These are phyloP conservation scores for Veloporphyrellus conicus DNA, from an alignment of 1,284 basidiomycete genomes.

Conservation along the genomic window DNA sequence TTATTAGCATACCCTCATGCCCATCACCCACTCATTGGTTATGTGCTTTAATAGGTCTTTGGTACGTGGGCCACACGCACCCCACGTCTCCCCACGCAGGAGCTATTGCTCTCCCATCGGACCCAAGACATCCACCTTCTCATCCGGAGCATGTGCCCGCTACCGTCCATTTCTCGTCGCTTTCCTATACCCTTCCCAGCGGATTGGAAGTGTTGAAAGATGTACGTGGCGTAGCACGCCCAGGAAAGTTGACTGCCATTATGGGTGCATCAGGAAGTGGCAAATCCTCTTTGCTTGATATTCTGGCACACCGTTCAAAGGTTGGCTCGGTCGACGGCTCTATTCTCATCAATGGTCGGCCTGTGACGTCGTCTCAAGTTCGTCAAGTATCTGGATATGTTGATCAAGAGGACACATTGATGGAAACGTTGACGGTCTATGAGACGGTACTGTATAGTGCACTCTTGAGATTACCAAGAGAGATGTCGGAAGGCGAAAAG, in stretches of 20 bases:
- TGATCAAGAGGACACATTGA: slow-evolving; percentile 96
- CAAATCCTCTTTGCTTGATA: slow-evolving; percentile 94
- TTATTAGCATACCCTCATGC: neutral
- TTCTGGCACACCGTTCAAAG: slow-evolving; percentile 88
- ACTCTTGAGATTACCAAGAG: slow-evolving; percentile 81
- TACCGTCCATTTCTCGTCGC: slow-evolving; percentile 80
- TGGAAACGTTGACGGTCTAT: slow-evolving; percentile 95
- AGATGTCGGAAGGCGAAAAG: slow-evolving; percentile 94
- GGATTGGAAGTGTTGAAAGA: slow-evolving; percentile 70
- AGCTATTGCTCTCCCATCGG: slow-evolving; percentile 55
- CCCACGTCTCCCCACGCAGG: slow-evolving; percentile 51
- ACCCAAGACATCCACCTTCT: slow-evolving; percentile 30
- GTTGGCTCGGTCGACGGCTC: slow-evolving; percentile 72
- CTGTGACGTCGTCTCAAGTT: slow-evolving; percentile 73
- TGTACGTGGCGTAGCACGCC: slow-evolving; percentile 78
- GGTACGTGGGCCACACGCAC: slow-evolving; percentile 80
- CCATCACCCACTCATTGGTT: neutral
- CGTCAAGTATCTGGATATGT: slow-evolving; percentile 89
- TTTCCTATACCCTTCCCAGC: slow-evolving; percentile 72
- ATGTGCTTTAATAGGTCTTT: slow-evolving; percentile 57
- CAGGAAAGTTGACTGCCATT: slow-evolving; percentile 89
- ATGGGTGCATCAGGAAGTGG: slow-evolving; percentile 97
- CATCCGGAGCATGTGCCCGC: slow-evolving; percentile 85
- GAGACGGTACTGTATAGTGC: slow-evolving; percentile 96
- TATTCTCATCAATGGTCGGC: slow-evolving; percentile 83